A percentile compares a stretch with the other conserved stretches of the same genome.
Conservation (phyloP, 2,329 filamentous ascomycete genomes). For the Epichloe baconii region DNA sequence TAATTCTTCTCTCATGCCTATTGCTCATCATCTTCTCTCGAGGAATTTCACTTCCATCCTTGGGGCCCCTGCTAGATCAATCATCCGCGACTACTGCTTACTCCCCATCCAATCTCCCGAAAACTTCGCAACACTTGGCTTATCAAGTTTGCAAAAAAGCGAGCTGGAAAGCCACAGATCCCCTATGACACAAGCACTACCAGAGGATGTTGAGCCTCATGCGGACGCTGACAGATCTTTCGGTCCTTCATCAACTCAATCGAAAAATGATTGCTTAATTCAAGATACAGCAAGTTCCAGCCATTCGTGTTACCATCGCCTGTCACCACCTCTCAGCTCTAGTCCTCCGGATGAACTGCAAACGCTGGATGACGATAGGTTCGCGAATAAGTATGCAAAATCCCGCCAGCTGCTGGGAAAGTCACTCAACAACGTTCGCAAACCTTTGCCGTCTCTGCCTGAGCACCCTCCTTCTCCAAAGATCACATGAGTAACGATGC, state of each 20-base stretch:
- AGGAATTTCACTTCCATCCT: constrained; percentile 27
- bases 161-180: neutral
- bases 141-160: neutral
- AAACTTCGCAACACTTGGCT: constrained; percentile 6
- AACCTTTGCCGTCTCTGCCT: constrained; percentile 24
- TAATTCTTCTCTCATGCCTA: constrained; percentile 75
- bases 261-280: neutral
- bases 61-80: constrained; percentile 18
- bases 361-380: constrained; percentile 3
- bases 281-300: constrained; percentile 6
- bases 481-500: constrained; percentile 16
- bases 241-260: neutral
- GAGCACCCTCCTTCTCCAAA: constrained; percentile 19
- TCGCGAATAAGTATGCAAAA: neutral
- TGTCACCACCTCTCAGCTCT: constrained; percentile 16
- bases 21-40: constrained; percentile 73
- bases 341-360: constrained; percentile 8
- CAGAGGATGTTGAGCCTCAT: neutral
- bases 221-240: neutral
- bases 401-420: neutral
- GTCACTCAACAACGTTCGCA: constrained; percentile 18
- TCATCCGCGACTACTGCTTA: constrained; percentile 11
- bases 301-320: constrained; percentile 11
- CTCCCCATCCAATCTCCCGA: constrained; percentile 9
- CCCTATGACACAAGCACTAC: neutral